Conservation (phyloP, 192 early-diverging fungal species). For the Backusella mclennaniae region DNA sequence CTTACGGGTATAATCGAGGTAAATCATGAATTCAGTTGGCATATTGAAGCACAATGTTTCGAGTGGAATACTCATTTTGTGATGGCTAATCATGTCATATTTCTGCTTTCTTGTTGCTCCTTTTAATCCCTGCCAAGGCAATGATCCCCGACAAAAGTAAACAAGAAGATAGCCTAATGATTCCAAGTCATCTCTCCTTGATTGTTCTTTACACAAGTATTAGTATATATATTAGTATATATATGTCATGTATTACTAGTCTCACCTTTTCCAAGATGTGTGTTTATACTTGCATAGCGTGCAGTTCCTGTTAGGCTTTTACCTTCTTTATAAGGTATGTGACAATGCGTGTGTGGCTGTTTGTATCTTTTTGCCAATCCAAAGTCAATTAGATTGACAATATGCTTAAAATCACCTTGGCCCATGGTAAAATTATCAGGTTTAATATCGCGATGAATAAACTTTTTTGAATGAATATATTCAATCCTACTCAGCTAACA, state of each 20-base stretch:
- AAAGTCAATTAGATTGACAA: conserved; percentile 89
- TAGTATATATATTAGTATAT: background rate
- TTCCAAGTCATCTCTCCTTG: conserved; percentile 89
- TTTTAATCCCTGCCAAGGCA: conserved; percentile 94
- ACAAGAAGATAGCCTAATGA: conserved; percentile 89
- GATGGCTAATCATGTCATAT: conserved; percentile 93
- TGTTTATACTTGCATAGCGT: conserved; percentile 88
- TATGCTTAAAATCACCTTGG: conserved; percentile 73
- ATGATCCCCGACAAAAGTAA: conserved; percentile 88
- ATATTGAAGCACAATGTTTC: conserved; percentile 81
- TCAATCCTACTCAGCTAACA: conserved; percentile 61
- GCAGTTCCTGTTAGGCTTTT: conserved; percentile 92
- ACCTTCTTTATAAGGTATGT: conserved; percentile 89
- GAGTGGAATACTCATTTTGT: conserved; percentile 86
- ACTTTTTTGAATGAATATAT: conserved; percentile 76
- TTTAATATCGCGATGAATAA: conserved; percentile 91
- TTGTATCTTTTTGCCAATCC: conserved; percentile 87
- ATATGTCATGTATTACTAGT: background rate
- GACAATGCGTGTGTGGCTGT: conserved; percentile 76
- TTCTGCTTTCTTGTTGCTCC: conserved; percentile 92
- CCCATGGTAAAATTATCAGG: conserved; percentile 94
- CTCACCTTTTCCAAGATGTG: conserved; percentile 71
- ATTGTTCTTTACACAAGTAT: conserved; percentile 66
- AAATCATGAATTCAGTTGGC: conserved; percentile 85
- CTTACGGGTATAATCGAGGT: conserved; percentile 83